Base-by-base conservation (phyloP, 345 rosid species). In the Cardamine occulta region DNA sequence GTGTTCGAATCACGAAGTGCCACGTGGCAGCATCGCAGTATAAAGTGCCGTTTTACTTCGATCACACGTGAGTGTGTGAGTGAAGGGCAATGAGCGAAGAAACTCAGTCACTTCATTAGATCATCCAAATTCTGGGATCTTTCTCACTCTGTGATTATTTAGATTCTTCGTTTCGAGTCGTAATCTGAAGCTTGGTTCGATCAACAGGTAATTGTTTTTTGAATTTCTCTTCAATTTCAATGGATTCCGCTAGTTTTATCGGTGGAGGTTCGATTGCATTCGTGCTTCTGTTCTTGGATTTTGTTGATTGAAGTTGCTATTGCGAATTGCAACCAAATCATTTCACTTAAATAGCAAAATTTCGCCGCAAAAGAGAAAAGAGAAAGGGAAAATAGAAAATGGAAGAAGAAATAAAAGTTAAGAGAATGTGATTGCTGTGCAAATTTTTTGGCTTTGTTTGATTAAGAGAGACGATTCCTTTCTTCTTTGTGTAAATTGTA, bases 1-100 rank as follows among this genome's bases (percentile, higher is more conserved):
- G 82, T 74, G 88, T 79, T 37, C 82, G 29, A 63, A 69, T 68
- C 31, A 64, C 11, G n/a, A 17, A 0, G 11, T 11, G 34, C 70
- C 88, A 75, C 87, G 88, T 29, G 82, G n/a, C 63, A 0, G 3
- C 0, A 68, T 42, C 52, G 45, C 19, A 6, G 48, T 81, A 83
- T 75, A 80, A 82, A 84, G 80, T 81, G 79, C 78, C 81, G 14
- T 18, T 53, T 62, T 10, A 35, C 77, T 79, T 73, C 54, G 29
- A 56, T 37, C 35, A 35, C 79, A 72, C 72, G 58, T 78, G 81
- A 66, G 77, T 26, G 55, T 29, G n/a, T 15, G 42, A 15, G 45
- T 5, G 66, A 45, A 58, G 48, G 13, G 31, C 5, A 21, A 31
- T 21, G 67, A 54, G 65, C 18, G 51, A 37, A 18, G 42, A 55